These are phyloP conservation scores for Xylaria nigripes DNA, from an alignment of 495 filamentous ascomycete genomes.

Conservation along the genomic window DNA sequence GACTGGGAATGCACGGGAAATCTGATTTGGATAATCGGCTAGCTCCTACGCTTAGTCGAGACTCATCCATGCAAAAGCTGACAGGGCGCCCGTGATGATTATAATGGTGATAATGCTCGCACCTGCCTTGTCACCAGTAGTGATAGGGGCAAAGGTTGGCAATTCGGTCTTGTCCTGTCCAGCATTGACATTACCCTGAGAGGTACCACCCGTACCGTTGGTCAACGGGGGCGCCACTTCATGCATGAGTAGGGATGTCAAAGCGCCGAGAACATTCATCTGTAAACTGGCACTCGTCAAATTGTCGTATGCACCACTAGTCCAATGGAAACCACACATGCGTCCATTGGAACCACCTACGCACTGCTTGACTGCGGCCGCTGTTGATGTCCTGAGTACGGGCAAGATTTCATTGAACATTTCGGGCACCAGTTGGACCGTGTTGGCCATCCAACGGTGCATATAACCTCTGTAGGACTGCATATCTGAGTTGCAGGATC, in stretches of 20 bases:
- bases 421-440: slow-evolving; percentile 47
- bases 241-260: slow-evolving; percentile 24
- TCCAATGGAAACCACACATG: slow-evolving; percentile 57
- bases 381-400: slow-evolving; percentile 45
- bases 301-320: slow-evolving; percentile 42
- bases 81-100: slow-evolving; percentile 30
- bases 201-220: slow-evolving; percentile 52
- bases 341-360: slow-evolving; percentile 42
- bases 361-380: slow-evolving; percentile 53
- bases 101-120: slow-evolving; percentile 55
- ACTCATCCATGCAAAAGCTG: slow-evolving; percentile 43
- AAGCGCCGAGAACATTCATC: slow-evolving; percentile 35
- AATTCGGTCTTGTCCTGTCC: slow-evolving; percentile 30
- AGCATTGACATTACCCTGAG: slow-evolving; percentile 52
- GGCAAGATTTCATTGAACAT: slow-evolving; percentile 34
- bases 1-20: neutral
- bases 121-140: slow-evolving; percentile 54
- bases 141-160: slow-evolving; percentile 33
- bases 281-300: slow-evolving; percentile 46
- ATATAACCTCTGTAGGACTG: slow-evolving; percentile 63
- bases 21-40: neutral
- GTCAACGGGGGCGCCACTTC: slow-evolving; percentile 41
- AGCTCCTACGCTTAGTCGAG: slow-evolving; percentile 13
- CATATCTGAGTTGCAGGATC: slow-evolving; percentile 54
- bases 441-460: slow-evolving; percentile 55